Percentiles rank a stretch among this genome's conserved stretches.
Evolutionary conservation across 495 filamentous ascomycete species (phyloP).

Genomic region (Glutinoglossum americanum): DNA sequence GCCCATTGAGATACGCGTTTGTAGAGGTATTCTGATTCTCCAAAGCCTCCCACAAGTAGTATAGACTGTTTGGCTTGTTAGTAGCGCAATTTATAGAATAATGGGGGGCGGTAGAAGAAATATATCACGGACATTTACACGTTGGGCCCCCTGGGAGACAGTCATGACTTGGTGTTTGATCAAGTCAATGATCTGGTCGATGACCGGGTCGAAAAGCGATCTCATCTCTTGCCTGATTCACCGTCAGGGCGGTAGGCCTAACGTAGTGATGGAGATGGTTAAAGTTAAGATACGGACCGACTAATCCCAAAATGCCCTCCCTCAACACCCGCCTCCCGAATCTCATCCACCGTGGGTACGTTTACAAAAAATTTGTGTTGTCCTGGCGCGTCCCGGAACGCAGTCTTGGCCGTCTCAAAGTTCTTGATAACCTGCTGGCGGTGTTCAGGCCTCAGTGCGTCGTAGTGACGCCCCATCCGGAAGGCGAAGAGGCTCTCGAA

Average conservation of each 20-base stretch:
- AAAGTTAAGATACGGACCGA: not conserved
- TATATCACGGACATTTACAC: not conserved
- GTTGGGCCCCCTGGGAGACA: not conserved
- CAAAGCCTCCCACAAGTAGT: conserved; percentile 52
- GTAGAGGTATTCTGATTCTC: conserved; percentile 43
- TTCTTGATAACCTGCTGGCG: conserved; percentile 1
- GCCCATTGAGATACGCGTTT: conserved; percentile 19
- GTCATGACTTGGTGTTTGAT: conserved; percentile 33
- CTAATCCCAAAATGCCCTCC: not conserved
- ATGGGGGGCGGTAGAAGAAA: conserved; percentile 14
- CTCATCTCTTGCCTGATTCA: conserved; percentile 20
- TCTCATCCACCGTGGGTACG: not conserved
- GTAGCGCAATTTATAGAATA: conserved; percentile 11
- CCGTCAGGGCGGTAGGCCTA: not conserved
- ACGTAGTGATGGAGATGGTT: not conserved
- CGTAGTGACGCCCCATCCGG: conserved; percentile 11
- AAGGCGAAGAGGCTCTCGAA: conserved; percentile 25
- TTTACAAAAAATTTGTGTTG: not conserved
- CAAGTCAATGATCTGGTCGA: conserved; percentile 32
- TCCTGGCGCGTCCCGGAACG: not conserved
- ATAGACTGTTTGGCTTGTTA: conserved; percentile 21
- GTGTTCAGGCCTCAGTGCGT: not conserved
- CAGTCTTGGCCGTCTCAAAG: not conserved
- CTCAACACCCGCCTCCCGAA: not conserved
- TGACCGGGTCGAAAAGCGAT: conserved; percentile 34